phyloP scores from a whole-genome alignment of 805 yeast species.

The Saccharomycopsis javanensis region DNA sequence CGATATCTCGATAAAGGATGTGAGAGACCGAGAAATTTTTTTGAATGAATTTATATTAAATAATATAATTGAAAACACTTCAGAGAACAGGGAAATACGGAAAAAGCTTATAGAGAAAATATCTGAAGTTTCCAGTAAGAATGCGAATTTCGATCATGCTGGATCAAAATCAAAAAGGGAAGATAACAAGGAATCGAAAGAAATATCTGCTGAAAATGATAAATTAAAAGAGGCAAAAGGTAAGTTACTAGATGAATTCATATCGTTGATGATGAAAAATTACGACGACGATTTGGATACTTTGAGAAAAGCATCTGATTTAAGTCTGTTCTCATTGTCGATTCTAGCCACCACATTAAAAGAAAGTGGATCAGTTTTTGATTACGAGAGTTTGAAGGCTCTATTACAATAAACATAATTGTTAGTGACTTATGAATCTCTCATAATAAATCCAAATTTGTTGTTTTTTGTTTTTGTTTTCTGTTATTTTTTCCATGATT shows the following conservation, averaged over 20 bases:
- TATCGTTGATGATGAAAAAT: conserved; percentile 36
- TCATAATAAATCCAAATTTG: not conserved
- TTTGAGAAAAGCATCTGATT: conserved; percentile 42
- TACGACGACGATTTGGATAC: conserved; percentile 42
- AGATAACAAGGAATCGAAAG: not conserved
- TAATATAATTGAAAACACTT: not conserved
- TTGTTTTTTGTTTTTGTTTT: not conserved
- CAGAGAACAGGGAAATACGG: not conserved
- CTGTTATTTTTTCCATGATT: not conserved
- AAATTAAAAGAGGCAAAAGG: not conserved
- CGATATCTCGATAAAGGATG: not conserved
- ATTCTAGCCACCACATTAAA: conserved; percentile 41
- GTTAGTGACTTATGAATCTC: not conserved
- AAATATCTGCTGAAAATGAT: not conserved
- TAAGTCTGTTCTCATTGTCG: conserved; percentile 36
- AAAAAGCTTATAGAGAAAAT: not conserved
- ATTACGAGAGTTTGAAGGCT: conserved; percentile 31
- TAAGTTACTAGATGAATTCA: conserved; percentile 31
- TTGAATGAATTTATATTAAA: not conserved
- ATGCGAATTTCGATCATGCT: not conserved
- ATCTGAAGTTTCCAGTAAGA: not conserved
- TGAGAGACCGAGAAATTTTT: not conserved
- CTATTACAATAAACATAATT: not conserved
- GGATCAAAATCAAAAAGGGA: not conserved
- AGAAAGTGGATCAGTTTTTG: conserved; percentile 42